These are phyloP conservation scores for Paratinospora sagittata DNA, from an alignment of 164 flowering plant genomes.

Conservation along the genomic window DNA sequence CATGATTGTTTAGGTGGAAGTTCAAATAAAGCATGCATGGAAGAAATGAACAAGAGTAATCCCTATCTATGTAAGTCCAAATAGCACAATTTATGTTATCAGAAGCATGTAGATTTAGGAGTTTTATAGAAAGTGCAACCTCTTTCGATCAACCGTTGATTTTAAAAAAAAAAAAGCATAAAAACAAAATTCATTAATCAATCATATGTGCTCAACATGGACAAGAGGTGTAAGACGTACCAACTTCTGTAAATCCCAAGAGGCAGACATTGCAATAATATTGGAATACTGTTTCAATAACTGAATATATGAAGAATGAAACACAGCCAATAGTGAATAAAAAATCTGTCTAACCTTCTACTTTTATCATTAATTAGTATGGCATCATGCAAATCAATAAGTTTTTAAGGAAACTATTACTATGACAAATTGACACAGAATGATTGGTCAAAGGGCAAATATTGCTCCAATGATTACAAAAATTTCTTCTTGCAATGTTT, in stretches of 20 bases:
- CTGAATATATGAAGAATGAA: neutral
- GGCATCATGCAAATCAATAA: too few species aligned
- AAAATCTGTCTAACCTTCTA: too few species aligned
- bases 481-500: too few species aligned
- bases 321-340: too few species aligned
- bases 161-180: neutral
- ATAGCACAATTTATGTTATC: neutral
- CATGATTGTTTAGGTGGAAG: neutral
- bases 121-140: neutral
- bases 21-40: constrained; percentile 3
- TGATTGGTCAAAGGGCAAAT: too few species aligned
- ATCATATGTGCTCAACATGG: neutral
- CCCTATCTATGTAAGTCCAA: neutral
- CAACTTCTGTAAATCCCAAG: neutral
- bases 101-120: too few species aligned
- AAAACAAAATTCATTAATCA: neutral
- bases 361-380: too few species aligned
- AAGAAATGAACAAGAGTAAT: neutral
- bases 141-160: neutral
- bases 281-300: neutral
- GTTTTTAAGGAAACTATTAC: too few species aligned
- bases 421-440: too few species aligned
- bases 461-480: too few species aligned
- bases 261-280: too few species aligned
- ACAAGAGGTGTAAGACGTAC: neutral